These are phyloP conservation scores for Macadamia integrifolia DNA, from an alignment of 164 flowering plant genomes.

Conservation along the genomic window DNA sequence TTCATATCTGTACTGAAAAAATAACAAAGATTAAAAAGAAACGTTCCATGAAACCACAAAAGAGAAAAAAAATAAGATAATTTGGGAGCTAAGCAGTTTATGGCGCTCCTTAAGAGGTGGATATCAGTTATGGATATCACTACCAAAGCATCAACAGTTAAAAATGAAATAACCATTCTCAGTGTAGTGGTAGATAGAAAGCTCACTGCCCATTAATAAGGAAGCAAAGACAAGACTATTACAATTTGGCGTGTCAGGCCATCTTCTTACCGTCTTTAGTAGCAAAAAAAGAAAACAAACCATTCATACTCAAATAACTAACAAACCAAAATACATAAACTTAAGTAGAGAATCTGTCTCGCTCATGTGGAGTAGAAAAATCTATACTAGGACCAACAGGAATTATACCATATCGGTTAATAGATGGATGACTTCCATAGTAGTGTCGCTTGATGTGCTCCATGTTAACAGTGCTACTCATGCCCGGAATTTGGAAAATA, in stretches of 20 bases:
- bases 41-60: no score
- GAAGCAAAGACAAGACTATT: not conserved
- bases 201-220: not conserved
- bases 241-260: not conserved
- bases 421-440: constrained; percentile 87
- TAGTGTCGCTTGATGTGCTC: constrained; percentile 84
- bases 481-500: constrained; percentile 75
- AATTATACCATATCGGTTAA: constrained; percentile 78
- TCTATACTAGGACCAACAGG: constrained; percentile 67
- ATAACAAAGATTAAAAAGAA: no score
- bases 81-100: no score
- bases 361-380: constrained; percentile 68
- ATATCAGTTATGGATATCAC: no score
- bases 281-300: no score
- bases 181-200: not conserved
- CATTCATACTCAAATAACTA: no score
- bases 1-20: no score
- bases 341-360: constrained; percentile 43
- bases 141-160: no score
- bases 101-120: no score
- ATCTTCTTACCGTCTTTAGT: not conserved
- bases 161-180: not conserved
- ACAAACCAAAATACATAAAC: no score
- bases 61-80: no score
- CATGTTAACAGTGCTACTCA: constrained; percentile 80